Evolutionary conservation across 495 filamentous ascomycete species (phyloP).

Genomic region (Aspergillus leporis): DNA sequence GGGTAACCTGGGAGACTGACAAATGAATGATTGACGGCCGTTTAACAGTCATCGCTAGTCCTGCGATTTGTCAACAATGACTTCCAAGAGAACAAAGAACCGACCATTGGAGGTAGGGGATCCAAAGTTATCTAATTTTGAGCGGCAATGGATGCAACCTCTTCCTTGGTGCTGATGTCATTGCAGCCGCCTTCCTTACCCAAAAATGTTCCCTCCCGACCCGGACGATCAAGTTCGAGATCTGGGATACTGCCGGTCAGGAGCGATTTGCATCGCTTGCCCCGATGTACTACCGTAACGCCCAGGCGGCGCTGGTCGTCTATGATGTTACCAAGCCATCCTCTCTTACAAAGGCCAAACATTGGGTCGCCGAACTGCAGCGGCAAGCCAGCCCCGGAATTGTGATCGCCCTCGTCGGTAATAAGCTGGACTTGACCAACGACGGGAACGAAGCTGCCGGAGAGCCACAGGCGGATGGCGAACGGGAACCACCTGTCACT

Average conservation of each 20-base stretch:
- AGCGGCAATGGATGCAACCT: constrained; percentile 6
- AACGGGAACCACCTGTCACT: constrained; percentile 23
- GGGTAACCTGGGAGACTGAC: constrained; percentile 26
- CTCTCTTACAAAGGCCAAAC: constrained; percentile 92
- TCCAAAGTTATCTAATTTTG: constrained; percentile 10
- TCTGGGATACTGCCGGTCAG: constrained; percentile 99
- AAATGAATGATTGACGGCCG: constrained; percentile 10
- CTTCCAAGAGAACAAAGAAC: constrained; percentile 99
- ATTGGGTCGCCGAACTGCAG: constrained; percentile 98
- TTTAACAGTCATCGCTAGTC: constrained; percentile 84
- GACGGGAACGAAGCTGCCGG: constrained; percentile 46
- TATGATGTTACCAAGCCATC: constrained; percentile 98
- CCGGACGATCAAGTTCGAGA: constrained; percentile 98
- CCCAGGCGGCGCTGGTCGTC: constrained; percentile 96
- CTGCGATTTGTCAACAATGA: constrained; percentile 99
- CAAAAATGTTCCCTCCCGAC: constrained; percentile 97
- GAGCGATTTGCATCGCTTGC: constrained; percentile 96
- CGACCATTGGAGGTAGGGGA: constrained; percentile 90
- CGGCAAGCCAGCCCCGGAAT: constrained; percentile 97
- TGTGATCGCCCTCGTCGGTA: constrained; percentile 95
- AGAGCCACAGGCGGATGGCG: constrained; percentile 29
- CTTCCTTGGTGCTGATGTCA: constrained; percentile 30
- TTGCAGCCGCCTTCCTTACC: constrained; percentile 89
- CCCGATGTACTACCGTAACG: constrained; percentile 99
- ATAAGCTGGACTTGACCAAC: constrained; percentile 88